Base-by-base conservation (phyloP, 805 yeast genomes). In the Saccharomyces mikatae region DNA sequence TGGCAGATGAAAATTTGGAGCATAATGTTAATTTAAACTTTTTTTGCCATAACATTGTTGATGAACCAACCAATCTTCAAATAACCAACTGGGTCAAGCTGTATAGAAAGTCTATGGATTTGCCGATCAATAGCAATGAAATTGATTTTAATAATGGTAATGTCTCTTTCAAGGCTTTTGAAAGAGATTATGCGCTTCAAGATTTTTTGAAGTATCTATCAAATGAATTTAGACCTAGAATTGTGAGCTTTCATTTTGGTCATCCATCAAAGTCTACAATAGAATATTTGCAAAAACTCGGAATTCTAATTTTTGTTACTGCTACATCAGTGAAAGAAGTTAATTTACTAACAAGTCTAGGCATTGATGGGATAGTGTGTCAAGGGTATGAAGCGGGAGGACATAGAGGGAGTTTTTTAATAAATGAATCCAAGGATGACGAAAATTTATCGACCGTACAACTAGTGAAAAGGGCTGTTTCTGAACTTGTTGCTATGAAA, bases 321-420 rank as follows among this genome's bases (percentile, higher is more conserved):
- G 81, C 78, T 0, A 81, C 85, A 0, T 74, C 74, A 21, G 60
- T 74, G 0, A 60, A 62, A 1, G 86, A 82, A 58, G 80, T 78
- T 0, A 30, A 58, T 17, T 36, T 62, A 48, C 64, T 72, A 30
- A 30, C 63, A 2, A 60, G 64, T 0, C 54, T 63, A 0, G 74
- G 74, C 0, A 74, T 76, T 6, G 82, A 80, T 62, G 84, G 79
- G 1, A 64, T 82, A 3, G 69, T 77, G 6, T 71, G 75, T 27
- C 87, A 83, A 63, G 86, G 86, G 0, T 72, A 71, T 63, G 86
- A 81, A 59, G 87, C 87, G 3, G 87, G 87, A 26, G 87, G 87
- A 0, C 87, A 82, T 61, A 67, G 87, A 17, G 86, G 86, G 2
- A 76, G 72, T 57, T 77, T 75, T 51, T 52, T 74, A 21, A 59